Evolutionary conservation across 306 rosid species (phyloP), one percentile per base, ranked within the genome.

Genomic region (Prunus persica): DNA sequence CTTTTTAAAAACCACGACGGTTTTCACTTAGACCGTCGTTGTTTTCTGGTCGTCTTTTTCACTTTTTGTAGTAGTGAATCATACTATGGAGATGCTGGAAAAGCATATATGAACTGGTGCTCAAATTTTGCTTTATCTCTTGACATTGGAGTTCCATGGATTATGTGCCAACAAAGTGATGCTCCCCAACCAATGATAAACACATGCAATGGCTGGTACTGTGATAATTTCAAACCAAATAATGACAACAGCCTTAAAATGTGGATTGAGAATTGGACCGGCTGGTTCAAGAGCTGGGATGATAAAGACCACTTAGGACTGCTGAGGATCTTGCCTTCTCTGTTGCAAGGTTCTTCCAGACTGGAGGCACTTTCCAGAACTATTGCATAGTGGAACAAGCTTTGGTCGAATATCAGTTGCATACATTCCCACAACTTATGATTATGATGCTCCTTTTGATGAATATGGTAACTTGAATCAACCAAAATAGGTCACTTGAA

Each of bases 241-340:
- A 84, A 71, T 67, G 87, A 85, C 0, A 82, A 80, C 51, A 86
- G 82, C 25, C 93, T 90, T 20, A 88, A 86, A 47, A 86, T 88
- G 87, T 88, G 90, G 92, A 88, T 87, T 15, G 90, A 88, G 41
- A 88, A 86, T 22, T 88, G 92, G 92, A 82, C 85, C 0, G 88
- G 93, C 54, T 84, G 93, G 93, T 89, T 84, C 25, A 86, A 86
- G 79, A 86, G 74, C 43, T 89, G 93, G 93, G 90, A 90, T 32
- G 82, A 70, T 8, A 51, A 9, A 70, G 86, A 89, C 68, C 93
- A 11, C 86, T 76, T 0, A 77, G 90, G 73, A 89, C 93, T 14
- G 74, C 89, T 3, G 88, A 89, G 75, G 93, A 89, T 79, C 65
- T 89, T 83, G 93, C 91, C 3, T 89, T 25, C 66, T 24, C 85